Base-by-base conservation (phyloP, 805 yeast genomes). In the Wickerhamiella nectarea region DNA sequence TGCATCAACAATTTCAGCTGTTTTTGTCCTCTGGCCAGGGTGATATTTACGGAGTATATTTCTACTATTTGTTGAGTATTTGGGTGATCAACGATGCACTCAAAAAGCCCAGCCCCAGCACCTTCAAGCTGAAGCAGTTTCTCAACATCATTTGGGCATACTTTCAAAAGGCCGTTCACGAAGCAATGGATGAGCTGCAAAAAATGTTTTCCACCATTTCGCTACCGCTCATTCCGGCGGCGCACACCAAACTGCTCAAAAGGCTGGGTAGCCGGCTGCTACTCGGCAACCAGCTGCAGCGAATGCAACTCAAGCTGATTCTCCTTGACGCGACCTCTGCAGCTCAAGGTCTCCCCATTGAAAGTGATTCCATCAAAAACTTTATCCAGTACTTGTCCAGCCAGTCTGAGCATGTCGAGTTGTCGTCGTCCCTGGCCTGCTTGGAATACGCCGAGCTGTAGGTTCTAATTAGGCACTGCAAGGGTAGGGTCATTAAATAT, bases 131-230 rank as follows among this genome's bases (percentile, higher is more conserved):
- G 15, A 39, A 41, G 14, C 42, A 49, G 17, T 36, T 50, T 7
- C 34, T 45, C 33, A 31, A 45, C 10, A 31, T 31, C 9, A 18
- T 50, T 12, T 50, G 53, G 53, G 22, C 17, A 6, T 25, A 46
- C 42, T 44, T 38, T 34, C 53, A 50, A 37, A 14, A 3, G 9
- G 10, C 22, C 10, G 25, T 46, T 10, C 46, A 47, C 37, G 41
- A 20, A 2, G 41, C 48, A 11, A 12, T 50, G 15, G 31, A 15
- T 25, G 34, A 28, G 22, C 35, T 43, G 21, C 15, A 24, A 6
- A 18, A n/a, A 9, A 31, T 44, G 34, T 40, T 40, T 21, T 4
- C 34, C 10, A 25, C 24, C 2, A n/a, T 24, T 2, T 15, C 25
- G 17, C 33, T 33, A n/a, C 20, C 43, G 1, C 34, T 34, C 10